Percentiles rank a stretch among this genome's conserved stretches.
Evolutionary conservation across 192 early-diverging fungal species (phyloP).

Genomic region (Borealophlyctis nickersoniae): DNA sequence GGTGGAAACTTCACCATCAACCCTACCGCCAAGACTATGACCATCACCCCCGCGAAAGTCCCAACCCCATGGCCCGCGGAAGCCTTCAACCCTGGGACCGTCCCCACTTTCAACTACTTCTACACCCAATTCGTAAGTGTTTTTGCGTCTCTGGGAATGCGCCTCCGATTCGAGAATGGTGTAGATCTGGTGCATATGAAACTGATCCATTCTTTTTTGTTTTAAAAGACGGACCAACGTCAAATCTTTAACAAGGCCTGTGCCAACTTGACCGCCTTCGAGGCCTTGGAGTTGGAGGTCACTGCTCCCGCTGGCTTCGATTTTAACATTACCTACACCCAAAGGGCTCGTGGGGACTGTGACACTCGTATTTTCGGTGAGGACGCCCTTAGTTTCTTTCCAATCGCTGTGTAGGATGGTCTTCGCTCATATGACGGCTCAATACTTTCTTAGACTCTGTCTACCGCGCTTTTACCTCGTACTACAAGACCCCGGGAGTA

Average conservation of each 20-base stretch:
- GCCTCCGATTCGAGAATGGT: too few relatives aligned
- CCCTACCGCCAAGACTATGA: background rate
- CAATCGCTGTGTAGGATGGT: too few relatives aligned
- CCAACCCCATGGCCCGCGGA: background rate
- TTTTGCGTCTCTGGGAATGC: background rate
- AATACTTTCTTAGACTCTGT: background rate
- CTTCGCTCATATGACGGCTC: too few relatives aligned
- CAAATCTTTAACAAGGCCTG: background rate
- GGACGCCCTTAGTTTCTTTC: too few relatives aligned
- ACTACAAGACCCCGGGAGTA: background rate
- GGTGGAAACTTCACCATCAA: background rate
- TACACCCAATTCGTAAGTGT: background rate
- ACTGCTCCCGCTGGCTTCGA: background rate
- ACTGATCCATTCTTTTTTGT: background rate
- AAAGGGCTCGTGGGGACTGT: background rate
- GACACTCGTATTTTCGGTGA: background rate
- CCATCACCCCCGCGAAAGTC: background rate
- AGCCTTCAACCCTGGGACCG: background rate
- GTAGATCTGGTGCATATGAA: background rate
- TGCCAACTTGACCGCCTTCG: background rate
- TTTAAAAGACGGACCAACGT: background rate
- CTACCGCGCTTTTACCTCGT: background rate
- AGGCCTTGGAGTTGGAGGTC: background rate
- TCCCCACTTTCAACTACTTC: background rate
- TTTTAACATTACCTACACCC: background rate